Evolutionary conservation across 225 moss, liverwort and hornwort genomes (phyloP).

Genomic region (Climacium dendroides): DNA sequence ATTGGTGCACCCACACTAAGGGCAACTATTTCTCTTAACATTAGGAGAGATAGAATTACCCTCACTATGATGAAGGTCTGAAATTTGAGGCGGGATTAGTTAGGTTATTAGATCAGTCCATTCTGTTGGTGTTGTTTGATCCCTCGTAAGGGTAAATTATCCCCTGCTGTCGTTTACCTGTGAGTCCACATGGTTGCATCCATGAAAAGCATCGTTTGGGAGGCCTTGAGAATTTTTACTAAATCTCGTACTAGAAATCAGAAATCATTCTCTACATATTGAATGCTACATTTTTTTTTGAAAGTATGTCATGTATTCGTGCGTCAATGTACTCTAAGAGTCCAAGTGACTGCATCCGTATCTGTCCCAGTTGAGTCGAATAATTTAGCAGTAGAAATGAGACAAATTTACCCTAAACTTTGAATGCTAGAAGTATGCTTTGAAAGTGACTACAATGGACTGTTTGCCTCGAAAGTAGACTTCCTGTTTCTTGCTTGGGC

Average conservation of each 20-base stretch:
- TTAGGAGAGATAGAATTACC: not conserved
- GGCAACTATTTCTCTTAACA: not conserved
- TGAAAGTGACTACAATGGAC: not conserved
- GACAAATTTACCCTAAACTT: not conserved
- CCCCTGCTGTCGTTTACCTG: not conserved
- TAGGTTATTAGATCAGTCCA: not conserved
- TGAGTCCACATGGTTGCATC: not conserved
- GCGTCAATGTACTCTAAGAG: not conserved
- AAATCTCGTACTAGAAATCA: not conserved
- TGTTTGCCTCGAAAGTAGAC: not conserved
- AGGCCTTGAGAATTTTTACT: not conserved
- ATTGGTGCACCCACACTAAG: not conserved
- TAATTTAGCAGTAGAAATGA: not conserved
- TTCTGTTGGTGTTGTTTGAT: not conserved
- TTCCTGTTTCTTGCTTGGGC: not conserved
- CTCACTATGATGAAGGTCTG: not conserved
- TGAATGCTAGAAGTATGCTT: not conserved
- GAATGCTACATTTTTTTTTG: not conserved
- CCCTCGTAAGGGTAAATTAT: not conserved
- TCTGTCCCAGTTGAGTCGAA: not conserved
- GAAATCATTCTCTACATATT: not conserved
- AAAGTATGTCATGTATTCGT: not conserved
- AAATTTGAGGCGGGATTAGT: not conserved
- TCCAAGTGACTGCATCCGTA: not conserved
- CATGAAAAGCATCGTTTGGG: not conserved